Percentiles rank a stretch among this genome's conserved stretches.
Evolutionary conservation across 2,329 filamentous ascomycete genomes (phyloP).

Genomic region (Aspergillus alliaceus): DNA sequence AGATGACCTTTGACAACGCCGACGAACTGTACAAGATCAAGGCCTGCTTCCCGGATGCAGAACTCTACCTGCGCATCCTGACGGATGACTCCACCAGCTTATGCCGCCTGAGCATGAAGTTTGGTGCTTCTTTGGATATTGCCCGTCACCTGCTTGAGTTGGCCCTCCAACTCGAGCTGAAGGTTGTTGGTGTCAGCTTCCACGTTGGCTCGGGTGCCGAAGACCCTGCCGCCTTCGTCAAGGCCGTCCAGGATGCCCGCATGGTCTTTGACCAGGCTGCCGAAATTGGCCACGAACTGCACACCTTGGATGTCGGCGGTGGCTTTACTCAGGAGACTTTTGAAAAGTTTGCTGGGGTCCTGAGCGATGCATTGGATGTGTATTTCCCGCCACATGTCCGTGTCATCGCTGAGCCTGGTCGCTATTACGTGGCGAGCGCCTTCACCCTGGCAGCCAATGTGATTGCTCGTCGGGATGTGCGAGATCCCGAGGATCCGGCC

Average conservation of each 20-base stretch:
- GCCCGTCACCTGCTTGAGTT: slow-evolving; percentile 75
- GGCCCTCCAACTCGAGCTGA: slow-evolving; percentile 79
- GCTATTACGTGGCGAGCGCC: slow-evolving; percentile 90
- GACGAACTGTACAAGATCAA: slow-evolving; percentile 99
- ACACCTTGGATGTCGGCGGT: slow-evolving; percentile 89
- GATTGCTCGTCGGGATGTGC: slow-evolving; percentile 88
- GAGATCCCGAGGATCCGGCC: slow-evolving; percentile 58
- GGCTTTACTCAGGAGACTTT: slow-evolving; percentile 92
- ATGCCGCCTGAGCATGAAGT: slow-evolving; percentile 95
- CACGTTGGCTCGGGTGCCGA: slow-evolving; percentile 96
- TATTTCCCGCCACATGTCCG: slow-evolving; percentile 83
- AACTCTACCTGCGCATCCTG: slow-evolving; percentile 90
- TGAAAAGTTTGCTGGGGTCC: slow-evolving; percentile 80
- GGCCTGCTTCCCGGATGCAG: slow-evolving; percentile 81
- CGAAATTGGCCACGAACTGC: slow-evolving; percentile 73
- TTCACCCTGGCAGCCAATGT: slow-evolving; percentile 96
- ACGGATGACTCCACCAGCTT: slow-evolving; percentile 95
- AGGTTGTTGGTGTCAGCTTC: slow-evolving; percentile 94
- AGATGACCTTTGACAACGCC: slow-evolving; percentile 99
- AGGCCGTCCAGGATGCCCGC: slow-evolving; percentile 87
- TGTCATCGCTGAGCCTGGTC: slow-evolving; percentile 92
- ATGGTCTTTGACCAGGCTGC: slow-evolving; percentile 83
- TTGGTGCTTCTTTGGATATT: slow-evolving; percentile 84
- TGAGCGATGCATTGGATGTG: slow-evolving; percentile 76
- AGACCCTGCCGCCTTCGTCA: slow-evolving; percentile 86